Evolutionary conservation across 208 protist species (phyloP), one percentile per base, ranked within the genome.

Genomic region (Entamoeba histolytica): DNA sequence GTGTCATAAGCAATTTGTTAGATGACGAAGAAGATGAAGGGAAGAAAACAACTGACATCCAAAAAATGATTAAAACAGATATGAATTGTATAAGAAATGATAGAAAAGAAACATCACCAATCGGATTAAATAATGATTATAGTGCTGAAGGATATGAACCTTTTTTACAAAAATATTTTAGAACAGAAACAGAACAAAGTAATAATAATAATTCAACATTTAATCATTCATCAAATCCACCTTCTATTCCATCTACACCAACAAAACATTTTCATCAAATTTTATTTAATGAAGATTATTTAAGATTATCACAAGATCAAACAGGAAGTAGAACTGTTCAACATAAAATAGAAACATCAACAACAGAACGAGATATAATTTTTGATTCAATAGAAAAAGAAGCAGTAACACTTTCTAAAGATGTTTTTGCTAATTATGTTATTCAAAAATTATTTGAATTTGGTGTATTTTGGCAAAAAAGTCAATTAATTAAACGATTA

Each of bases 321-420:
- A 23, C 31, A 4, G 92, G 92, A 39, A 87, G 51, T 92, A 73
- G 92, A 23, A 49, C 49, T 19, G 69, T 93, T 35, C 92, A 93
- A 69, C 49, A 93, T 23, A 52, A 87, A 39, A 31, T 87, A 35
- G 52, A 73, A 44, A 44, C 55, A 17, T 28, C n/a, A 49, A 69
- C 5, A 19, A 8, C n/a, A 23, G 52, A 91, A 47, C 7, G 47
- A 35, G 52, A 73, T 23, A 7, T 31, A 7, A 35, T 93, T 39
- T 93, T 91, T 57, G 49, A 49, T 57, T 8, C 31, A 49, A 47
- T 93, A 6, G 23, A 55, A 87, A 5, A 10, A 6, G 47, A 47
- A 5, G 3, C 69, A 5, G 15, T 47, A 5, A 6, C 5, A 10
- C 47, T 99, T 31, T 96, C 97, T 51, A 97, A 98, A 95, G 98